Base-by-base conservation (phyloP, 768 basidiomycete species). In the Mrakia gelida region DNA sequence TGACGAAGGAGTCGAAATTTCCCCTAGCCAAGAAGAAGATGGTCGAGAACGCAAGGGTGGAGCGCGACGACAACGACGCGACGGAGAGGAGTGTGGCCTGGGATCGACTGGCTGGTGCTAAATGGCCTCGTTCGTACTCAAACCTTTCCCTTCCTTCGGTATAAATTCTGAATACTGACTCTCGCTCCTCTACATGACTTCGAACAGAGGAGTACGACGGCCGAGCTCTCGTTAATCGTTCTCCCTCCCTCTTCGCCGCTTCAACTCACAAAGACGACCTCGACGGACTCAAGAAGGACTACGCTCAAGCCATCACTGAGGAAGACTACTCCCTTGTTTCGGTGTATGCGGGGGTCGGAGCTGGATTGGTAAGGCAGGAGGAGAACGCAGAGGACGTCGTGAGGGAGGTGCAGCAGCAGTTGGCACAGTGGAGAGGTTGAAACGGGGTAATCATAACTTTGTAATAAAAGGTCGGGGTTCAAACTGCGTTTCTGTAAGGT, bases 1-100 rank as follows among this genome's bases (percentile, higher is more conserved):
- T 91, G 78, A 88, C 91, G 1, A 86, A 87, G 5, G 92, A 93
- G 84, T 87, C 90, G 80, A 83, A 80, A 16, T 91, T 90, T 83
- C 86, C 86, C 38, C 86, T 87, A 62, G 81, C 81, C 1, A 90
- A 91, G 81, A 89, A 89, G 80, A 21, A 9, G 4, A 43, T 43
- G 34, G 38, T 70, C 26, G 34, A 8, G 26, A 43, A 70, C 41
- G 32, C 67, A 23, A 34, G 67, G 41, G 6, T 21, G 23, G 67
- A 18, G 45, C 28, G 84, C 85, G 26, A n/a, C 21, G 41, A 45
- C 23, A 0, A 26, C 34, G 21, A 70, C 67, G 34, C 67, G 34
- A 70, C 67, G 38, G 38, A 26, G 41, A 34, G 67, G 10, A 70
- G 67, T 41, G 67, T 70, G 3, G 67, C 67, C 23, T 70, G 67